These are phyloP conservation scores for Wickerhamomyces sp. DNA, from an alignment of 1,139 yeast genomes.

Conservation along the genomic window DNA sequence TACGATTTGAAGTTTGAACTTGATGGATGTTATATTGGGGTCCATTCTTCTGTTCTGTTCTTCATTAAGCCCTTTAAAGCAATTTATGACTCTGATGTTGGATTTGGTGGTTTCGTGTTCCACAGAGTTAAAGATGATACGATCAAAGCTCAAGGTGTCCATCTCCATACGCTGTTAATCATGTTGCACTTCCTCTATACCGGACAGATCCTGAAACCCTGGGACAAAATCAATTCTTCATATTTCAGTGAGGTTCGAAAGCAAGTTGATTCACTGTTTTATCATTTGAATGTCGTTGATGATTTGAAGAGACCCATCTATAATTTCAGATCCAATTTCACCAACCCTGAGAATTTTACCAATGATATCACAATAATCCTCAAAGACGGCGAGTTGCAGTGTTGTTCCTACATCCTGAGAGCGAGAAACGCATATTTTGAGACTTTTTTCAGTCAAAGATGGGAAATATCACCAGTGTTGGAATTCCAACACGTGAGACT, in stretches of 20 bases:
- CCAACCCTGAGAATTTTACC: conserved; percentile 6
- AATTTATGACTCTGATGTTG: conserved; percentile 5
- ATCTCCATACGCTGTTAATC: conserved; percentile 23
- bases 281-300: conserved; percentile 18
- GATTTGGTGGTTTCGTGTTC: conserved; percentile 14
- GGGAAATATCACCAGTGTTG: conserved; percentile 36
- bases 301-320: conserved; percentile 18
- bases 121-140: conserved; percentile 5
- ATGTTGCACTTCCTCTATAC: conserved; percentile 43
- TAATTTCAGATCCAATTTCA: conserved; percentile 7
- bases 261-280: conserved; percentile 16
- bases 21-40: conserved; percentile 20
- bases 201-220: conserved; percentile 34
- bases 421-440: conserved; percentile 63
- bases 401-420: conserved; percentile 48
- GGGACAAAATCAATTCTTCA: conserved; percentile 29
- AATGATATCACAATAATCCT: conserved; percentile 32
- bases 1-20: conserved; percentile 24
- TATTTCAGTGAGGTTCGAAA: conserved; percentile 21
- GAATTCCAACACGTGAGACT: conserved; percentile 41
- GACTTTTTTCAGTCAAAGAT: conserved; percentile 48
- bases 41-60: conserved; percentile 15
- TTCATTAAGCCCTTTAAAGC: conserved; percentile 7
- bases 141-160: conserved; percentile 8
- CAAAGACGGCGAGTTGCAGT: conserved; percentile 29